Evolutionary conservation across 2,329 filamentous ascomycete genomes (phyloP).

Genomic region (Botrytis fabae): DNA sequence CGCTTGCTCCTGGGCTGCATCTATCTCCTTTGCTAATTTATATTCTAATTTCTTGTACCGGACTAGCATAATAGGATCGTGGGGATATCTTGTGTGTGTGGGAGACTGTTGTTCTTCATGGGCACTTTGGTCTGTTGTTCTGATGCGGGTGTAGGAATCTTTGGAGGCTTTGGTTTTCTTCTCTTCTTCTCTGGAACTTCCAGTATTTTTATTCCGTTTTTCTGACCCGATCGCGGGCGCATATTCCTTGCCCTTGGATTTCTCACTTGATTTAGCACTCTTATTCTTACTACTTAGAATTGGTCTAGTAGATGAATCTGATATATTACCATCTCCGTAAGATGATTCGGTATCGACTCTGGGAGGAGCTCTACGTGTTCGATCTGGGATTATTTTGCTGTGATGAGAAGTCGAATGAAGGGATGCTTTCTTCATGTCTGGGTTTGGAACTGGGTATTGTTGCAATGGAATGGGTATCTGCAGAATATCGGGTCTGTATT

Average conservation of each 20-base stretch:
- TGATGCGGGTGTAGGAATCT: neutral
- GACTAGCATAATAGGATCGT: neutral
- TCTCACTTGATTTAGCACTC: neutral
- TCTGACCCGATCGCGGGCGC: neutral
- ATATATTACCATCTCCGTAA: neutral
- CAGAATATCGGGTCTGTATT: neutral
- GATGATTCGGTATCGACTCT: neutral
- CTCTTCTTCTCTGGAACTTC: neutral
- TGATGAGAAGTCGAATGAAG: neutral
- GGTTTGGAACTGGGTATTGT: neutral
- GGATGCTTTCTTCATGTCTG: neutral
- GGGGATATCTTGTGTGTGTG: neutral
- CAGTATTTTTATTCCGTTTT: neutral
- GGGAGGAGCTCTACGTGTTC: neutral
- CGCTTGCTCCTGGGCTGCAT: fast-evolving
- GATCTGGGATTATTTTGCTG: neutral
- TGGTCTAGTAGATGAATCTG: neutral
- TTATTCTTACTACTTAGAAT: neutral
- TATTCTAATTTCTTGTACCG: fast-evolving
- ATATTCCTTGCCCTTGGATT: neutral
- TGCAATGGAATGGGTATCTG: neutral
- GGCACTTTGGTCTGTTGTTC: neutral
- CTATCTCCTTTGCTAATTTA: neutral
- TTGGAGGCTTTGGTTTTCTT: neutral
- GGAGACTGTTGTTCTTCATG: neutral